phyloP scores from a whole-genome alignment of 1,284 basidiomycete species.

The Macrocybe sp. region DNA sequence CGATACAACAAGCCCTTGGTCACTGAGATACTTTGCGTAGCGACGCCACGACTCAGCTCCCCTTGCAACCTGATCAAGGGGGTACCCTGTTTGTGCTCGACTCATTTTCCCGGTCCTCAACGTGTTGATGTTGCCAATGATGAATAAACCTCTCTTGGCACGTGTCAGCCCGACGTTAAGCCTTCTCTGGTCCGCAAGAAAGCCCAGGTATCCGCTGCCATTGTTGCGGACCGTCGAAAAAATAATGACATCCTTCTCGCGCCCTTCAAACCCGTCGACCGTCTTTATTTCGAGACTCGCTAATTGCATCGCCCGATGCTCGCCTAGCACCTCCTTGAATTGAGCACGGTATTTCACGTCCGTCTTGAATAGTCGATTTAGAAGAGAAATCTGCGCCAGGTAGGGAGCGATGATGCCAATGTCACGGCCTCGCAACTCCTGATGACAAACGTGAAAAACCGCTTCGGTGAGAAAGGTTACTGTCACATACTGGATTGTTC shows the following conservation, averaged over 20 bases:
- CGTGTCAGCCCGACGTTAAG: conserved; percentile 88
- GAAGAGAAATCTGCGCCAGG: conserved; percentile 70
- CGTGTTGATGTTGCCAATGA: conserved; percentile 75
- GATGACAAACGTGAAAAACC: not conserved
- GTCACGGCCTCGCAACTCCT: conserved; percentile 64
- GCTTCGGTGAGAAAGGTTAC: not conserved
- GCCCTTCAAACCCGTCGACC: conserved; percentile 91
- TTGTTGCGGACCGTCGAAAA: conserved; percentile 91
- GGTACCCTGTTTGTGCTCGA: conserved; percentile 13
- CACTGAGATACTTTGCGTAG: conserved; percentile 50
- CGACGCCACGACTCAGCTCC: conserved; percentile 55
- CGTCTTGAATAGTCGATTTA: conserved; percentile 58
- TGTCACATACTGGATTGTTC: conserved; percentile 58
- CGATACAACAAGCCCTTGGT: conserved; percentile 46
- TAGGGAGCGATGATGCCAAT: conserved; percentile 91
- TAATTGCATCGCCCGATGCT: conserved; percentile 59
- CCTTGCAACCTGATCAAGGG: conserved; percentile 27
- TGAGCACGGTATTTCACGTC: conserved; percentile 45
- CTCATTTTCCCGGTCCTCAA: conserved; percentile 44
- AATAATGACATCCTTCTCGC: conserved; percentile 89
- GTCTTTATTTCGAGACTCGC: conserved; percentile 77
- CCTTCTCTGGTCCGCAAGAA: conserved; percentile 83
- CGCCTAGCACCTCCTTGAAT: conserved; percentile 56
- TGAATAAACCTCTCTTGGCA: conserved; percentile 78
- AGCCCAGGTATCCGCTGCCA: conserved; percentile 70